A percentile compares a stretch with the other conserved stretches of the same genome.
Conservation (phyloP, 1,284 basidiomycete genomes). For the Leccinum fuscescens region DNA sequence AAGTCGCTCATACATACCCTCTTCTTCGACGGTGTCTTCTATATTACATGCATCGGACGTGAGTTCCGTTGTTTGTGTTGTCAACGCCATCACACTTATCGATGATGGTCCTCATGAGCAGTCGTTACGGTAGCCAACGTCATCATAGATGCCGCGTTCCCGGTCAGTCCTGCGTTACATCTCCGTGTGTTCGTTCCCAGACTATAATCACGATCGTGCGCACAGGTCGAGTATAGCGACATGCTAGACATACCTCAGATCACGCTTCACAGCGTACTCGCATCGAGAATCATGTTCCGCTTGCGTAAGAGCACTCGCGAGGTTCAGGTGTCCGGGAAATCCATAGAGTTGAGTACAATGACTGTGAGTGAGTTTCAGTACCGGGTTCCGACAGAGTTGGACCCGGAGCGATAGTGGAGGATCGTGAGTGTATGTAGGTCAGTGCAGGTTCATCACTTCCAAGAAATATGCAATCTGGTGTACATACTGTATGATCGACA, state of each 20-base stretch:
- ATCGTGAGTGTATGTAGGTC: background rate
- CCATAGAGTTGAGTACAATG: background rate
- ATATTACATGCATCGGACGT: background rate
- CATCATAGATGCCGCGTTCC: background rate
- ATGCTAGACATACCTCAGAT: background rate
- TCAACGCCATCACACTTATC: background rate
- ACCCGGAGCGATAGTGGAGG: background rate
- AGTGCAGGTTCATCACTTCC: background rate
- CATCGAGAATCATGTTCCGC: background rate
- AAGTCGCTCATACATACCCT: background rate
- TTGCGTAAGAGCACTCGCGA: background rate
- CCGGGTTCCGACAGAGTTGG: background rate
- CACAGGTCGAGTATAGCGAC: background rate
- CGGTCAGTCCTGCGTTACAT: background rate
- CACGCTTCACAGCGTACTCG: background rate
- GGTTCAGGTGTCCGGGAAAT: background rate
- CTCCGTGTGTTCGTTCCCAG: background rate
- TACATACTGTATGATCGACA: too few relatives aligned
- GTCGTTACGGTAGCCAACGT: background rate
- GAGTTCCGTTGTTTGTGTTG: background rate
- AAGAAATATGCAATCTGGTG: too few relatives aligned
- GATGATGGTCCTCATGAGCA: background rate
- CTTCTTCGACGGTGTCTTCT: background rate
- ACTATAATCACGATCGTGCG: background rate
- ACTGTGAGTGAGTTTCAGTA: background rate